A percentile compares a stretch with the other conserved stretches of the same genome.
Evolutionary conservation across 192 early-diverging fungal species (phyloP).

Genomic region (Gonapodya sp.): DNA sequence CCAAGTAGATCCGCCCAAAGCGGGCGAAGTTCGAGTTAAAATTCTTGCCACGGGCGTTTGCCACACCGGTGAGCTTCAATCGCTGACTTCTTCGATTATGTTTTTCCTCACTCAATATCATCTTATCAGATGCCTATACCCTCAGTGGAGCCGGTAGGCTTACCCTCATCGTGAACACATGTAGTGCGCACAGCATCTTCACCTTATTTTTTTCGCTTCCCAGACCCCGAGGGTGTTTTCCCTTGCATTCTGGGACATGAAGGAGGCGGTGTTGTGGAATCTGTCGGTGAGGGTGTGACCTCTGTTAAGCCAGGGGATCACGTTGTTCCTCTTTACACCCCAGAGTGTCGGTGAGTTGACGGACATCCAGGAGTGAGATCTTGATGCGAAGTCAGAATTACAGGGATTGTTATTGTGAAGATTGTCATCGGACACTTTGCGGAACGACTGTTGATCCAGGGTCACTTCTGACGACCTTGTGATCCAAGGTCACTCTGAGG

Average conservation of each 20-base stretch:
- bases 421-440: no score
- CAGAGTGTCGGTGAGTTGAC: conserved; percentile 18
- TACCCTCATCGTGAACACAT: background rate
- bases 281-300: conserved; percentile 91
- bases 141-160: conserved; percentile 47
- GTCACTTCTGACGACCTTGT: no score
- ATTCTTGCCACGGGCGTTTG: conserved; percentile 80
- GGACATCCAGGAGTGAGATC: no score
- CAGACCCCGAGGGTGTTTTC: conserved; percentile 74
- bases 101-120: conserved; percentile 65
- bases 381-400: no score
- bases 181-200: background rate
- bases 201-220: background rate
- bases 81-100: conserved; percentile 7
- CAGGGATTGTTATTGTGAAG: no score
- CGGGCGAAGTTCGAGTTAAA: conserved; percentile 90
- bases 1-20: conserved; percentile 88
- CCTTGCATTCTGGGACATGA: conserved; percentile 94
- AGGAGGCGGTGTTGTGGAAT: conserved; percentile 87
- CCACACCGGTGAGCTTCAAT: background rate
- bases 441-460: no score
- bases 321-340: conserved; percentile 86
- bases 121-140: conserved; percentile 95
- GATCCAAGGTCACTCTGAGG: no score
- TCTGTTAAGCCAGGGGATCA: conserved; percentile 85